phyloP scores from a whole-genome alignment of 2,329 filamentous ascomycete genomes.

The Apiospora marii region DNA sequence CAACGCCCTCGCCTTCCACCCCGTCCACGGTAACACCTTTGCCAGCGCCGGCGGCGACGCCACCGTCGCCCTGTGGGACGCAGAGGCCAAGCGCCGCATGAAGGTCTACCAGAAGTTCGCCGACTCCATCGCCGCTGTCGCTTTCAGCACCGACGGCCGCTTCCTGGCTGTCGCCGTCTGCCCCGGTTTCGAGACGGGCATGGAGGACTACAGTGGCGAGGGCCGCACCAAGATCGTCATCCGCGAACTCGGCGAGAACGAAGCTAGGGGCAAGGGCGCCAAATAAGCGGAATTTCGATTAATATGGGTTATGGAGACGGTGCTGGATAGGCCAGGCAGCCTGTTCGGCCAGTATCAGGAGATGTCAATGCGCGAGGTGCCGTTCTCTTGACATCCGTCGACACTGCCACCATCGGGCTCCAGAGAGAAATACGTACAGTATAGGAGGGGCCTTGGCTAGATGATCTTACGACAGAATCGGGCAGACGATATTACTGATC shows the following conservation, averaged over 20 bases:
- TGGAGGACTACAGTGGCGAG: conserved; percentile 77
- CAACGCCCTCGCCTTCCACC: conserved; percentile 89
- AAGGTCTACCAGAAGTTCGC: conserved; percentile 87
- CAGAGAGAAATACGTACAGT: background rate
- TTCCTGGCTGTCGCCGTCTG: conserved; percentile 83
- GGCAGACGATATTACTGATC: background rate
- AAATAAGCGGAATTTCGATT: conserved; percentile 56
- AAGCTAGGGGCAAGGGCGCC: conserved; percentile 84
- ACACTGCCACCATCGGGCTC: background rate
- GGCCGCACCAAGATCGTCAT: conserved; percentile 82
- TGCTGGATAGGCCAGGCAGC: background rate
- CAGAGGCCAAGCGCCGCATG: conserved; percentile 86
- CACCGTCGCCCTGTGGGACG: conserved; percentile 93
- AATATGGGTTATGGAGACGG: background rate
- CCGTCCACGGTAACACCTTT: conserved; percentile 77
- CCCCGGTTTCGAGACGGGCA: conserved; percentile 87
- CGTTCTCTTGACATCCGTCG: background rate
- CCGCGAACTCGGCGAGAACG: conserved; percentile 83
- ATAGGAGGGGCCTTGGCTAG: background rate
- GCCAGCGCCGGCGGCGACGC: conserved; percentile 90
- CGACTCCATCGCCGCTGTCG: conserved; percentile 78
- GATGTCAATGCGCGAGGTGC: background rate
- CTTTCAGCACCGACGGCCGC: conserved; percentile 80
- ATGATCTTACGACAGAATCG: background rate
- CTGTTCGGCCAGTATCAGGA: background rate